These are phyloP conservation scores for Yamadazyma oceani DNA, from an alignment of 1,139 yeast genomes.

Conservation along the genomic window DNA sequence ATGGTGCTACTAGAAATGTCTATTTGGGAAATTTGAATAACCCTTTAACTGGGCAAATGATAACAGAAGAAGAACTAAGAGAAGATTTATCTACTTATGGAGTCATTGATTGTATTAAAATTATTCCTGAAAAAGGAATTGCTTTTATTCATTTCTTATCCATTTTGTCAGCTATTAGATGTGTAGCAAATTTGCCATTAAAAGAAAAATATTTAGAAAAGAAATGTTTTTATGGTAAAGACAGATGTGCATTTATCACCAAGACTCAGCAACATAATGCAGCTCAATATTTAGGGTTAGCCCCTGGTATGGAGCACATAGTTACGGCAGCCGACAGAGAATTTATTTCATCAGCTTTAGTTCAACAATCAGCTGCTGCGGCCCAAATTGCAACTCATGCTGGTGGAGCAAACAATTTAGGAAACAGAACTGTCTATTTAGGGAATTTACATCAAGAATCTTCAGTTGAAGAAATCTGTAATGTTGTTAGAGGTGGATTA, in stretches of 20 bases:
- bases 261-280: conserved; percentile 97
- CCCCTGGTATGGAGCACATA: conserved; percentile 85
- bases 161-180: conserved; percentile 56
- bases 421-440: conserved; percentile 88
- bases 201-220: conserved; percentile 56
- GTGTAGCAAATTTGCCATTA: conserved; percentile 57
- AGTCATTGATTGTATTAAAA: conserved; percentile 55
- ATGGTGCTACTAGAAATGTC: conserved; percentile 90
- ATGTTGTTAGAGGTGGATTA: conserved; percentile 89
- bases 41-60: conserved; percentile 43
- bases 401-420: conserved; percentile 77
- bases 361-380: conserved; percentile 70
- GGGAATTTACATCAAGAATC: conserved; percentile 87
- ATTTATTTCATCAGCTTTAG: conserved; percentile 56
- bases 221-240: conserved; percentile 62
- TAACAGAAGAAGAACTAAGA: conserved; percentile 58
- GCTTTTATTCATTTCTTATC: conserved; percentile 63
- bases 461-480: conserved; percentile 88
- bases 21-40: conserved; percentile 73
- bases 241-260: conserved; percentile 74
- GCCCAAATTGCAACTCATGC: conserved; percentile 73
- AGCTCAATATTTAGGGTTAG: conserved; percentile 88
- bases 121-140: conserved; percentile 58
- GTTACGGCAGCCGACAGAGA: conserved; percentile 80
- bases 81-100: conserved; percentile 54